Base-by-base conservation (phyloP, 2,329 filamentous ascomycete genomes). In the Diaporthe nobilis region DNA sequence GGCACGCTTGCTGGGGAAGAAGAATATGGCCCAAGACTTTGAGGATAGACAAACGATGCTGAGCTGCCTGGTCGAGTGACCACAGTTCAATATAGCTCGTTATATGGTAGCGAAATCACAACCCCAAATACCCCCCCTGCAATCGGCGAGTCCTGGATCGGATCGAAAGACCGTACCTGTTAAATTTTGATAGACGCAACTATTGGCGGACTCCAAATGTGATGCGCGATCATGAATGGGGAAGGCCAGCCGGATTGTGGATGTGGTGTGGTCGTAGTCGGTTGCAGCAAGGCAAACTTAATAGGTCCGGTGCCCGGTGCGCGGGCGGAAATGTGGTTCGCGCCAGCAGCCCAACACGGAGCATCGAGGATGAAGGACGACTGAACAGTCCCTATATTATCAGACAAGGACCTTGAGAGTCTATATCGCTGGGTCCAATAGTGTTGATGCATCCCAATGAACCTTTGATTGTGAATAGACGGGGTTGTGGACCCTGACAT, bases 51-150 rank as follows among this genome's bases (percentile, higher is more conserved):
- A 63, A 65, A 63, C 67, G 71, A 76, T 71, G 71, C 63, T 70
- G 67, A 68, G 61, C 75, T 74, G 76, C 70, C 61, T 76, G 76
- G 76, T 77, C 77, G 77, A 78, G 77, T 78, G 77, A 77, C 72
- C 76, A 68, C 74, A 70, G 77, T 70, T 71, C 47, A 15, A 39
- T 42, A 68, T 61, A 74, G 75, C 73, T 72, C 70, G 70, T 75
- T 61, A 72, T 68, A 68, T 57, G 61, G 75, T 77, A 77, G 75
- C 68, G 42, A 72, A 75, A 70, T 71, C 73, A 77, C 57, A 63
- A 75, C 70, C 67, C 70, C 49, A 65, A 75, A 77, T 67, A 75
- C 74, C 53, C 68, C 55, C 65, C 25, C 22, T 60, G 17, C 22
- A 25, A 49, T 25, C 20, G 49, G 71, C 31, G 20, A 39, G 13